Evolutionary conservation across 2,329 filamentous ascomycete species (phyloP).

Genomic region (Fusarium globosum): DNA sequence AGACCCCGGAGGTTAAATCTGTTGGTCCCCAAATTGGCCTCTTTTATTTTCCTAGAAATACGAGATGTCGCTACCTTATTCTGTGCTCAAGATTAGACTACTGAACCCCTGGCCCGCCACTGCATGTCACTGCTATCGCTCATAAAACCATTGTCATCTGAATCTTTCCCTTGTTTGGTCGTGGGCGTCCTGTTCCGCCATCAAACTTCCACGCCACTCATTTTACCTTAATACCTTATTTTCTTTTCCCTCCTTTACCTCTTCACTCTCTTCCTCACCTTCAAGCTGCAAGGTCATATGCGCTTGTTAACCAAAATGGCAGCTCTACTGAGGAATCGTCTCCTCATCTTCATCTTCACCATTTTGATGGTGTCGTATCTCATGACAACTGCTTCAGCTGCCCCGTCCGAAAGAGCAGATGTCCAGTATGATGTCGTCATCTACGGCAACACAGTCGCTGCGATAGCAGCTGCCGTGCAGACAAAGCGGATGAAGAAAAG

Average conservation of each 20-base stretch:
- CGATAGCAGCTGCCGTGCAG: conserved; percentile 34
- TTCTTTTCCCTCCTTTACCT: not conserved
- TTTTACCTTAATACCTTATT: conserved; percentile 1
- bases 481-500: conserved; percentile 35
- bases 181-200: not conserved
- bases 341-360: conserved; percentile 25
- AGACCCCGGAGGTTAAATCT: conserved; percentile 8
- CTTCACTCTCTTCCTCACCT: not conserved
- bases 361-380: conserved; percentile 32
- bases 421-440: conserved; percentile 35
- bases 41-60: conserved; percentile 17
- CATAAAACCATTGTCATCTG: conserved; percentile 4
- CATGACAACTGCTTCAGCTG: conserved; percentile 22
- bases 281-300: not conserved
- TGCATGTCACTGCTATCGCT: not conserved
- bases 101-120: not conserved
- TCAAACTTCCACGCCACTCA: conserved; percentile 4
- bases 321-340: conserved; percentile 19
- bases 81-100: not conserved
- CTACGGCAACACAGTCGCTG: conserved; percentile 40
- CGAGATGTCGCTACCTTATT: conserved; percentile 2
- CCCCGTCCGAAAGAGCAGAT: conserved; percentile 16
- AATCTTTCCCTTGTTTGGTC: not conserved
- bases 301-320: conserved; percentile 15
- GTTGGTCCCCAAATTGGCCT: conserved; percentile 16